These are phyloP conservation scores for Trametes cubensis DNA, from an alignment of 768 basidiomycete species.

Conservation along the genomic window DNA sequence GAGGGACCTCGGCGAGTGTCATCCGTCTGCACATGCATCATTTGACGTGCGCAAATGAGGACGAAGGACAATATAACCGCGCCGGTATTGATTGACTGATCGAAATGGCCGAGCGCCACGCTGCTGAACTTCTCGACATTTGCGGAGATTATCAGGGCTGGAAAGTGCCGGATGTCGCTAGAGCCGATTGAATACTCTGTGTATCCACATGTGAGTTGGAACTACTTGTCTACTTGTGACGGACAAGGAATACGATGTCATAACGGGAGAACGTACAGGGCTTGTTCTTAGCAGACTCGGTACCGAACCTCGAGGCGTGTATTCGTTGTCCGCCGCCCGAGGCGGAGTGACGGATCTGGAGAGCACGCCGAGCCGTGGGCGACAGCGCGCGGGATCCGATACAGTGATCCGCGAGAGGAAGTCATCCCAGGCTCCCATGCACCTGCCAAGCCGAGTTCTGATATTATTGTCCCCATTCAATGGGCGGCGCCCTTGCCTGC, in stretches of 20 bases:
- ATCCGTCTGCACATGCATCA: no score
- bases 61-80: no score
- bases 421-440: constrained; percentile 19
- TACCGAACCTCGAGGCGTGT: constrained; percentile 17
- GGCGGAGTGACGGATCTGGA: constrained; percentile 4
- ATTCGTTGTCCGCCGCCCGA: constrained; percentile 10
- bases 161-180: no score
- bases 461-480: constrained; percentile 22
- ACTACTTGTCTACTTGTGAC: neutral
- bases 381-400: constrained; percentile 12
- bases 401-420: constrained; percentile 24
- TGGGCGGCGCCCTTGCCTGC: constrained; percentile 20
- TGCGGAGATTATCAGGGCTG: no score
- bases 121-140: no score
- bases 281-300: constrained; percentile 8
- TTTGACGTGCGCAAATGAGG: no score
- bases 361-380: constrained; percentile 5
- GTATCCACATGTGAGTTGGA: no score
- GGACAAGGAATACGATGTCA: neutral
- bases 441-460: constrained; percentile 14
- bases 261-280: no score
- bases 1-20: no score
- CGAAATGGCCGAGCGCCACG: no score
- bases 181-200: no score
- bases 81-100: no score